Base-by-base conservation (phyloP, 202 grass and related monocot genomes). In the Hordeum pubiflorum region DNA sequence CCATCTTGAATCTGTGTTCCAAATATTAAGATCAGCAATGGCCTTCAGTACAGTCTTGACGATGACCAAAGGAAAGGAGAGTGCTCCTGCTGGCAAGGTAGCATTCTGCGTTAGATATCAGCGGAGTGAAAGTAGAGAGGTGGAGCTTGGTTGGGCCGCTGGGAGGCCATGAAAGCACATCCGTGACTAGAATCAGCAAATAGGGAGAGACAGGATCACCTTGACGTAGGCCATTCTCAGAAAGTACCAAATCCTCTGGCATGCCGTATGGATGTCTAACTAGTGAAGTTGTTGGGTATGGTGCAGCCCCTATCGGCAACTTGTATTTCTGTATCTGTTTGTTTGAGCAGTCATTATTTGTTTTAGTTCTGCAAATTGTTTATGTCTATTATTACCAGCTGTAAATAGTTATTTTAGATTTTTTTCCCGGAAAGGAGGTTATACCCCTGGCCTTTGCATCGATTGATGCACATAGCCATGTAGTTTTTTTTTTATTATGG, bases 361-460 rank as follows among this genome's bases (percentile, higher is more conserved):
- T 80, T 12, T 20, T 72, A 61, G 14, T 50, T 82, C 62, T 65
- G 63, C 63, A 73, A 33, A 40, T 18, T 82, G n/a, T 50, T 36
- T 22, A 62, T 54, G 72, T 62, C 8, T 81, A 57, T 40, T 65
- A 38, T 52, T 59, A 79, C 48, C 6, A 46, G 50, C 4, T 58
- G 17, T 38, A n/a, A 44, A 21, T 74, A 38, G 22, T 48, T 4
- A 44, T 69, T 56, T 39, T 37, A 17, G 40, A 24, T 50, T 32
- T 37, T 75, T 15, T 36, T 71, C 8, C 8, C 5, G 6, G 5
- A 34, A 9, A 39, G 8, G 17, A n/a, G 50, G 50, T 8, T 54
- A n/a, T 52, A 52, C 15, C 15, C 48, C 17, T 5, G 6, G 15
- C 44, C 44, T 7, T 15, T 52, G 48, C 48, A 52, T 52, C 17